Conservation (phyloP, 495 filamentous ascomycete genomes). For the Diplogelasinospora grovesii region DNA sequence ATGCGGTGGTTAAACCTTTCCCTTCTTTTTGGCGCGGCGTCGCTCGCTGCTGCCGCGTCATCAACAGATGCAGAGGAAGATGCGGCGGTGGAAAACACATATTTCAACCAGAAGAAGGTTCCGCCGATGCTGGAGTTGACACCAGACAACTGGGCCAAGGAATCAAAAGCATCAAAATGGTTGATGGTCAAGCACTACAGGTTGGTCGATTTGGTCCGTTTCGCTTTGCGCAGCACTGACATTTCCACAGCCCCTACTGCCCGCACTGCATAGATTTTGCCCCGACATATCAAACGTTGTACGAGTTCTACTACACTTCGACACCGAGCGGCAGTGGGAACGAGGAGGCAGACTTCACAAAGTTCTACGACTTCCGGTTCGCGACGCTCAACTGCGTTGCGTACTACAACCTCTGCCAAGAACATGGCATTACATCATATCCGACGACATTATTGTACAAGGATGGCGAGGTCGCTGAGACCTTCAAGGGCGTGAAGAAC, state of each 20-base stretch:
- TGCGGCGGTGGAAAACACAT: conserved; percentile 40
- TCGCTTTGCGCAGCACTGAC: conserved; percentile 1
- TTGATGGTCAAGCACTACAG: conserved; percentile 46
- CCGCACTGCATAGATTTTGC: conserved; percentile 73
- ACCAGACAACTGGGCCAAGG: conserved; percentile 35
- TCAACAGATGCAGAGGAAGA: conserved; percentile 28
- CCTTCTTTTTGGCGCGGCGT: conserved; percentile 36
- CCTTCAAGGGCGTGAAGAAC: conserved; percentile 51
- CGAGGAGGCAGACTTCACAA: conserved; percentile 40
- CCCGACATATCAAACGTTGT: conserved; percentile 85
- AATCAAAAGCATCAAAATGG: conserved; percentile 33
- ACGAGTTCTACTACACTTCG: conserved; percentile 96
- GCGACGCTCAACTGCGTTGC: conserved; percentile 77
- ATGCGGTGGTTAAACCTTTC: conserved; percentile 25
- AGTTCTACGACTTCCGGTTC: conserved; percentile 87
- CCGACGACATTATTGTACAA: conserved; percentile 80
- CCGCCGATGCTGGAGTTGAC: conserved; percentile 59
- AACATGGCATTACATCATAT: conserved; percentile 56
- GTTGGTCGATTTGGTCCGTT: conserved; percentile 16
- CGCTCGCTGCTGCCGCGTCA: conserved; percentile 27
- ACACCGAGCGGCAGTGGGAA: conserved; percentile 43
- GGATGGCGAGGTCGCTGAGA: conserved; percentile 62
- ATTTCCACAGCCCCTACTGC: conserved; percentile 51
- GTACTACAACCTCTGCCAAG: conserved; percentile 64
- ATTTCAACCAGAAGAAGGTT: conserved; percentile 75